Conservation (phyloP, 2,329 filamentous ascomycete genomes). For the Colletotrichum sp. region DNA sequence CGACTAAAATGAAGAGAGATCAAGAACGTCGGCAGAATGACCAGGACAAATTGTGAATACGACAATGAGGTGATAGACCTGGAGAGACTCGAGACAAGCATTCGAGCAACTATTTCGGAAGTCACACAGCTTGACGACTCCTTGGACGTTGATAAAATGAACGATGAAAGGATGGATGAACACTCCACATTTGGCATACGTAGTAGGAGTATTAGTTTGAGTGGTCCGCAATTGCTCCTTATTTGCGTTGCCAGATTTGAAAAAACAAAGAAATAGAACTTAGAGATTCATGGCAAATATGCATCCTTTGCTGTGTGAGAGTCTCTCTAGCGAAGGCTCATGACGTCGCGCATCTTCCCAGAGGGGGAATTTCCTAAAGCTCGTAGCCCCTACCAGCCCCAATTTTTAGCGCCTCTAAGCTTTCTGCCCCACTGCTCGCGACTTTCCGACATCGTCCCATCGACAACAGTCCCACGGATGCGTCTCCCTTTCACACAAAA, state of each 20-base stretch:
- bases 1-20: slow-evolving; percentile 52
- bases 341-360: neutral
- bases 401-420: neutral
- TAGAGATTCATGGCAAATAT: neutral
- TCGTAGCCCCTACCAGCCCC: neutral
- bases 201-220: neutral
- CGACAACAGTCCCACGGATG: neutral
- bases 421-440: neutral
- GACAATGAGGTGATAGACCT: slow-evolving; percentile 48
- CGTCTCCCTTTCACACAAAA: neutral
- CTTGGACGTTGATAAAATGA: slow-evolving; percentile 30
- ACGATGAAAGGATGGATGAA: slow-evolving; percentile 21
- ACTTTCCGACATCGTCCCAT: neutral
- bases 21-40: slow-evolving; percentile 53
- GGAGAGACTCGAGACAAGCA: slow-evolving; percentile 47
- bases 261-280: neutral
- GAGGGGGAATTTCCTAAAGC: neutral
- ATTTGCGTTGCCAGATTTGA: no score
- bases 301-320: neutral
- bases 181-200: neutral
- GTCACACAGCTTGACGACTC: slow-evolving; percentile 36
- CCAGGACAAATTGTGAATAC: slow-evolving; percentile 48
- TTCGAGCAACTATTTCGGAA: slow-evolving; percentile 49
- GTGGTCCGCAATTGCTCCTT: neutral
- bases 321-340: neutral